phyloP scores from a whole-genome alignment of 352 stramenopile genomes.

The Pythium myriotylum region DNA sequence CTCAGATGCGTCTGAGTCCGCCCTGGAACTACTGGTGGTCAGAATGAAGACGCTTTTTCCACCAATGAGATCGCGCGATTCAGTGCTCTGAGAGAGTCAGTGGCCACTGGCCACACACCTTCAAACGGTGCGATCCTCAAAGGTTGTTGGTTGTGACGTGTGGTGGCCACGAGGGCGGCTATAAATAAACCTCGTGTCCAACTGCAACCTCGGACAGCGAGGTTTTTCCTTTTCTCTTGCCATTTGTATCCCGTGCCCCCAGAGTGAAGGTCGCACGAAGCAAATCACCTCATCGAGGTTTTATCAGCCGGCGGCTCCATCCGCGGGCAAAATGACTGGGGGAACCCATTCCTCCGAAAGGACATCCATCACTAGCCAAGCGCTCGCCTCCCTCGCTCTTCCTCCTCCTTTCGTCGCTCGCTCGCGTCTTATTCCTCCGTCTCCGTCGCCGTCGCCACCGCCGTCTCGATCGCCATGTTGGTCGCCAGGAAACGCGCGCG shows the following conservation, averaged over 20 bases:
- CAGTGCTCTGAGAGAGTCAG: conserved; percentile 25
- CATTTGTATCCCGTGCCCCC: neutral
- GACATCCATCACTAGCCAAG: neutral
- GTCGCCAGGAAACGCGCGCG: conserved; percentile 54
- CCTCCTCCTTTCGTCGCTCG: too few relatives aligned
- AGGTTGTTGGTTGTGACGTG: conserved; percentile 15
- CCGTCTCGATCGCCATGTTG: conserved; percentile 39
- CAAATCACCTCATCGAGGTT: conserved; percentile 21
- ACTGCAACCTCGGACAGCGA: conserved; percentile 13
- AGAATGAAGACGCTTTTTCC: neutral
- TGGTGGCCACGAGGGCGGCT: conserved; percentile 1
- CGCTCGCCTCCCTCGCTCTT: neutral
- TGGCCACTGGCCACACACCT: conserved; percentile 16
- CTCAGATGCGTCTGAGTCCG: too few relatives aligned
- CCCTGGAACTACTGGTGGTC: neutral
- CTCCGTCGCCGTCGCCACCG: too few relatives aligned
- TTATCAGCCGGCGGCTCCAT: conserved; percentile 11
- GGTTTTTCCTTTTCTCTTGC: conserved; percentile 11
- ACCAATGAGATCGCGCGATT: conserved; percentile 11
- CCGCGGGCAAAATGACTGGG: conserved; percentile 6
- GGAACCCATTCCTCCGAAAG: conserved; percentile 21
- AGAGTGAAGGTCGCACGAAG: neutral
- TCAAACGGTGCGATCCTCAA: conserved; percentile 28
- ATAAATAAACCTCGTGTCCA: conserved; percentile 18
- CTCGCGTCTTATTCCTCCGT: too few relatives aligned